Evolutionary conservation across 495 filamentous ascomycete species (phyloP).

Genomic region (Lepraria neglecta): DNA sequence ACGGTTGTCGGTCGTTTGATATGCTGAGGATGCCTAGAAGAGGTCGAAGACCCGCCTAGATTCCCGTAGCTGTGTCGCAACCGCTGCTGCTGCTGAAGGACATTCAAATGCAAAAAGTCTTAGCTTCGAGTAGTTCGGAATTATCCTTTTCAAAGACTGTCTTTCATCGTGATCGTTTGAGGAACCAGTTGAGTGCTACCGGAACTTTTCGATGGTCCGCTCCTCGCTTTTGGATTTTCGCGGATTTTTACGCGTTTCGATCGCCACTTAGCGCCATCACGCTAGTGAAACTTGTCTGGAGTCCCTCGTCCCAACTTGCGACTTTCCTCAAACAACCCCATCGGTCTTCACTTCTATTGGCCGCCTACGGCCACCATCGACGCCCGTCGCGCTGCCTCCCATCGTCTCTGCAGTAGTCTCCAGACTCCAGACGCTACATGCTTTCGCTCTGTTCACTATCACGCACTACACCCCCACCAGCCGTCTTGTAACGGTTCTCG

Average conservation of each 20-base stretch:
- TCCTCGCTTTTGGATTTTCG: no score
- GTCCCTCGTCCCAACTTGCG: neutral
- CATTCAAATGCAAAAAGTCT: neutral
- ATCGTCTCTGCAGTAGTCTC: constrained; percentile 7
- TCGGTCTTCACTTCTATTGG: neutral
- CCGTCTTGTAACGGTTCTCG: neutral
- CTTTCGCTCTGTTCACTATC: constrained; percentile 4
- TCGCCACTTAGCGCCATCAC: neutral
- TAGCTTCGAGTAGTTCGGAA: neutral
- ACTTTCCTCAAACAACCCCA: constrained; percentile 10
- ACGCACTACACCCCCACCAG: constrained; percentile 1
- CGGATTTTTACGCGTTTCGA: constrained; percentile 5
- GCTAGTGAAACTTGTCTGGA: constrained; percentile 13
- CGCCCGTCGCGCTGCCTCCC: constrained; percentile 6
- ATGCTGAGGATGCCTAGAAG: no score
- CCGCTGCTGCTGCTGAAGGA: no score
- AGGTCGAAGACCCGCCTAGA: no score
- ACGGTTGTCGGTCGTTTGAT: no score
- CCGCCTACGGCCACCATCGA: neutral
- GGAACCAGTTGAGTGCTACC: neutral
- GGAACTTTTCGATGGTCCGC: neutral
- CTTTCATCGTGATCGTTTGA: neutral
- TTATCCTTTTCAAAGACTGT: neutral
- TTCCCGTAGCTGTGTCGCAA: no score
- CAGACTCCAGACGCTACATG: neutral